Evolutionary conservation across 116 monocot genomes (phyloP), one percentile per base, ranked within the genome.

Genomic region (Phalaenopsis hybrid): DNA sequence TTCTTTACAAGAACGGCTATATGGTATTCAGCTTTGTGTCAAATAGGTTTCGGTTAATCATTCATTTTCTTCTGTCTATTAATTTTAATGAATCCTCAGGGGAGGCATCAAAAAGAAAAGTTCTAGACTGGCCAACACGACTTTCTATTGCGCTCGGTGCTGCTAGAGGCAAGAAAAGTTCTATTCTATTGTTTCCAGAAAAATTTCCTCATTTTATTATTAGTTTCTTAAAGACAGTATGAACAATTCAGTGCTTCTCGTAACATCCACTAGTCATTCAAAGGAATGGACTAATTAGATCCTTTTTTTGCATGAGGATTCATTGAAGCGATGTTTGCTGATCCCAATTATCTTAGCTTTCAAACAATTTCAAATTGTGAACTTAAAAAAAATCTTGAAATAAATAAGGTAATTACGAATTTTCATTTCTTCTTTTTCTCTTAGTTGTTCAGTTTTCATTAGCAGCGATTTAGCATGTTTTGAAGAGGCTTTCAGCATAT

Each of bases 1-100:
- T 31, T 91, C 91, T 7, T 76, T 91, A 50, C 91, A 91, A 85
- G 91, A 91, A 67, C 91, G 91, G 37, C 88, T 91, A 57, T 88
- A 91, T 83, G 88, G 91, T 88, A 86, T 50, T 77, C 17, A 59
- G 75, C 55, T 77, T 80, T 6, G n/a, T 46, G 2, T 34, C 1
- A 20, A 59, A 9, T 28, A 81, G 34, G 33, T 83, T 55, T 74
- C 5, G 21, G n/a, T 34, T 78, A 78, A 15, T 6, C 13, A 11
- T 57, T n/a, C 4, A 4, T 65, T 57, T 57, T 82, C 2, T 49
- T 79, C 31, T 1, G 6, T 70, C 6, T 57, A 55, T 72, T 50
- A 46, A 80, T 17, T 74, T 74, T 44, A 50, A 31, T 68, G 17
- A 18, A 5, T 77, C 70, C 3, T 31, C 76, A 91, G 91, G 91